Conservation (phyloP, 208 protist species). For the Crithidia expoeki region DNA sequence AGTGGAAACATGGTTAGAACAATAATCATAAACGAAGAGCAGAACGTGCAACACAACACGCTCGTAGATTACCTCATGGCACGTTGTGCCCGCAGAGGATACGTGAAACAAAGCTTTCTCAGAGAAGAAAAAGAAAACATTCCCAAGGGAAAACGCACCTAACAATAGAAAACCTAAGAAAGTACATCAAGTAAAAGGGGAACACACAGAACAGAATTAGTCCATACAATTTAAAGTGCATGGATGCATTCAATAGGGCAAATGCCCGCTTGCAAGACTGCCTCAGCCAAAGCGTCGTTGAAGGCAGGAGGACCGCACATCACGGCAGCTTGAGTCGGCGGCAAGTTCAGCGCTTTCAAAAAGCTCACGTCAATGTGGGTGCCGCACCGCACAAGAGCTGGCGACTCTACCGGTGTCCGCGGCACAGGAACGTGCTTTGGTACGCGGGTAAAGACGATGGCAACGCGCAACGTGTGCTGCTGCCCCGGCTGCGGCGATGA, state of each 20-base stretch:
- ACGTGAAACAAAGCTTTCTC: no score
- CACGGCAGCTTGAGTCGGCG: constrained; percentile 36
- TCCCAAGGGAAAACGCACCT: no score
- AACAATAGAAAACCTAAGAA: no score
- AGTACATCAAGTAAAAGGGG: background rate
- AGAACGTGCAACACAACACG: no score
- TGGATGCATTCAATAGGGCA: constrained; percentile 43
- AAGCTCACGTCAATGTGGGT: constrained; percentile 11
- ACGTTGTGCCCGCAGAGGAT: no score
- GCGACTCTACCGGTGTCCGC: constrained; percentile 4
- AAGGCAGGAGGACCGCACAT: constrained; percentile 70
- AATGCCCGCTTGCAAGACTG: constrained; percentile 38
- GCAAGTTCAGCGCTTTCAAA: constrained; percentile 7
- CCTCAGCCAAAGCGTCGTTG: constrained; percentile 28
- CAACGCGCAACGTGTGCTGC: constrained; percentile 23
- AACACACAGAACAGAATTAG: background rate
- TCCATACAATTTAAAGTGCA: constrained; percentile 20
- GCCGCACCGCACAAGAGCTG: constrained; percentile 15
- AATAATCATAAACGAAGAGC: no score
- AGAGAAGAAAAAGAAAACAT: no score
- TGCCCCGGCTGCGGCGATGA: constrained; percentile 7
- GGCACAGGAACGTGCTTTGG: constrained; percentile 3
- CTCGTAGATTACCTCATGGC: no score
- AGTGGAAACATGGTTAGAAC: no score
- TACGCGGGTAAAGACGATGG: constrained; percentile 10